A percentile compares a stretch with the other conserved stretches of the same genome.
phyloP scores from a whole-genome alignment of 306 rosid species.

The Heteromeles arbutifolia region DNA sequence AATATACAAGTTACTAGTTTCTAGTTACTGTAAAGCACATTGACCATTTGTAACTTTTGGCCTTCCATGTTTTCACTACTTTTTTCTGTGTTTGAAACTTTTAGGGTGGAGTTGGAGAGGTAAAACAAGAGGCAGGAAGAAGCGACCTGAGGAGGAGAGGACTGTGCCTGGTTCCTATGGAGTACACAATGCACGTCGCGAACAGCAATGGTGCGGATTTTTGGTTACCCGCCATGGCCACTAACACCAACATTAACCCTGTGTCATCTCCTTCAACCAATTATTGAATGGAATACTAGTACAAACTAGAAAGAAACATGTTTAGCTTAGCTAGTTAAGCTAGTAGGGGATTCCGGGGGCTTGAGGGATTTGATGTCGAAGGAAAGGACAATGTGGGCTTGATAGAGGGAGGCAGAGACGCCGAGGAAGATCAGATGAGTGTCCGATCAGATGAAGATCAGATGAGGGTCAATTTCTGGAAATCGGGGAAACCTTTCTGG shows the following conservation, averaged over 20 bases:
- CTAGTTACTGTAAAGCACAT: no score
- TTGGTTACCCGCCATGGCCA: slow-evolving; percentile 68
- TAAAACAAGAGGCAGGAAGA: not conserved
- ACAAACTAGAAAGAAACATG: no score
- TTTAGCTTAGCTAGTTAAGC: not conserved
- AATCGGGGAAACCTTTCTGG: no score
- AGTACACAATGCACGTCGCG: slow-evolving; percentile 57
- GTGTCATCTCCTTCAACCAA: slow-evolving; percentile 14
- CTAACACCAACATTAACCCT: slow-evolving; percentile 14
- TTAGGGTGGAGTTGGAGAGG: slow-evolving; percentile 39
- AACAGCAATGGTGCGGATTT: slow-evolving; percentile 80
- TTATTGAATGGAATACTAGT: not conserved
- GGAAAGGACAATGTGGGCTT: no score
- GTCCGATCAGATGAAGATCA: no score
- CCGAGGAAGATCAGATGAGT: no score
- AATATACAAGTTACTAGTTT: no score
- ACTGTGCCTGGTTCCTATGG: slow-evolving; percentile 71
- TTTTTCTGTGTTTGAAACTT: not conserved
- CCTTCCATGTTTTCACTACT: not conserved
- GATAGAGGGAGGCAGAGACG: no score
- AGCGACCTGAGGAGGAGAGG: slow-evolving; percentile 58
- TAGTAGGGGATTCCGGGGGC: not conserved
- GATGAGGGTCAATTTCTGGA: no score
- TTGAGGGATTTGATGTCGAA: no score
- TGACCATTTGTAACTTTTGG: not conserved